Conservation (phyloP, 345 rosid genomes). For the Eucalyptus pauciflora region DNA sequence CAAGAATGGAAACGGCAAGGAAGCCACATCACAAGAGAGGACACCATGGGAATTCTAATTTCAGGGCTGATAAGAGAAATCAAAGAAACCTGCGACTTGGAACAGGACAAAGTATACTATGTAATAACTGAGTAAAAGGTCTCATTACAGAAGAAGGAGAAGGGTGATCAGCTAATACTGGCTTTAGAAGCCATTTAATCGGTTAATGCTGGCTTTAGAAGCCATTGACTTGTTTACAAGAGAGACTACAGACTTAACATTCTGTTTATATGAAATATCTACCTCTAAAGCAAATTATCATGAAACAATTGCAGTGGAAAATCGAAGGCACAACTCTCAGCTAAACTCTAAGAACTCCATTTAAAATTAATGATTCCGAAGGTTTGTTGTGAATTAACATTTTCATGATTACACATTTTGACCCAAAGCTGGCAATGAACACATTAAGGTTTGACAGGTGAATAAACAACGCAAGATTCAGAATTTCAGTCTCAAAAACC, state of each 20-base stretch:
- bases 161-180: background rate
- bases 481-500: background rate
- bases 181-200: background rate
- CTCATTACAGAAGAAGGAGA: background rate
- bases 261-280: background rate
- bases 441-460: background rate
- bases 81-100: background rate
- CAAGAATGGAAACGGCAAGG: background rate
- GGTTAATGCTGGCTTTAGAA: background rate
- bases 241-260: background rate
- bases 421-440: background rate
- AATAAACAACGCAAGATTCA: background rate
- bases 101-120: background rate
- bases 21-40: background rate
- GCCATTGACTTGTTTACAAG: background rate
- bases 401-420: background rate
- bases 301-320: background rate
- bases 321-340: background rate
- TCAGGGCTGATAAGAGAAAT: background rate
- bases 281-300: background rate
- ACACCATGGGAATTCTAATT: background rate
- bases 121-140: background rate
- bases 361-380: background rate
- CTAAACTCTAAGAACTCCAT: background rate
- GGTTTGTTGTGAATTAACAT: background rate